Percentiles rank a stretch among this genome's conserved stretches.
Conservation (phyloP, 2,329 filamentous ascomycete genomes). For the Helminthosporium solani region DNA sequence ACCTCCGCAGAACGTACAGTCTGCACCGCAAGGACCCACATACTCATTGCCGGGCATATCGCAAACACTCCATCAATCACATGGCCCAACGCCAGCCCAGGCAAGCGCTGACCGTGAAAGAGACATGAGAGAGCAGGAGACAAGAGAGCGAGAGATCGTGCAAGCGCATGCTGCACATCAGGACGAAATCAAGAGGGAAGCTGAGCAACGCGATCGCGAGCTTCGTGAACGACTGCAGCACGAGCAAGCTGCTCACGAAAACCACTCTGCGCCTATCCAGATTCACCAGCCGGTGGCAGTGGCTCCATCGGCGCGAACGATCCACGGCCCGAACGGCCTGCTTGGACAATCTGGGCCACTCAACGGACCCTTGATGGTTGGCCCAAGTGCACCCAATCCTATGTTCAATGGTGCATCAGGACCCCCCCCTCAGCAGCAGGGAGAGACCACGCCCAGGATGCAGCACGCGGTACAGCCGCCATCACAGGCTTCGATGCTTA, state of each 20-base stretch:
- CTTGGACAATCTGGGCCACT: slow-evolving; percentile 61
- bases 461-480: slow-evolving; percentile 62
- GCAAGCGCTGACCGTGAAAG: slow-evolving; percentile 46
- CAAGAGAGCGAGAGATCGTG: slow-evolving; percentile 55
- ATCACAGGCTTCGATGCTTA: slow-evolving; percentile 55
- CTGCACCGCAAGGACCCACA: slow-evolving; percentile 38
- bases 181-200: slow-evolving; percentile 50
- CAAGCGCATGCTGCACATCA: slow-evolving; percentile 55
- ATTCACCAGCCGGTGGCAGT: slow-evolving; percentile 90
- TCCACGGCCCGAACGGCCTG: slow-evolving; percentile 89
- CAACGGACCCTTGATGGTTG: slow-evolving; percentile 55
- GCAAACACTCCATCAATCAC: slow-evolving; percentile 45
- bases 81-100: slow-evolving; percentile 39
- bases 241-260: slow-evolving; percentile 76
- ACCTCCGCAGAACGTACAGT: slow-evolving; percentile 34
- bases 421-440: slow-evolving; percentile 63
- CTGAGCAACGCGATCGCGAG: slow-evolving; percentile 57
- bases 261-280: slow-evolving; percentile 81
- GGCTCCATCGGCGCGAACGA: slow-evolving; percentile 70
- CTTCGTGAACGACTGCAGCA: slow-evolving; percentile 65
- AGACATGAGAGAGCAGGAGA: slow-evolving; percentile 48
- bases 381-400: slow-evolving; percentile 60
- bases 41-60: slow-evolving; percentile 49
- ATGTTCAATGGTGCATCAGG: slow-evolving; percentile 58
- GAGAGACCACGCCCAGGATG: slow-evolving; percentile 58